A percentile compares a stretch with the other conserved stretches of the same genome.
Conservation (phyloP, 805 yeast genomes). For the Yueomyces sinensis region DNA sequence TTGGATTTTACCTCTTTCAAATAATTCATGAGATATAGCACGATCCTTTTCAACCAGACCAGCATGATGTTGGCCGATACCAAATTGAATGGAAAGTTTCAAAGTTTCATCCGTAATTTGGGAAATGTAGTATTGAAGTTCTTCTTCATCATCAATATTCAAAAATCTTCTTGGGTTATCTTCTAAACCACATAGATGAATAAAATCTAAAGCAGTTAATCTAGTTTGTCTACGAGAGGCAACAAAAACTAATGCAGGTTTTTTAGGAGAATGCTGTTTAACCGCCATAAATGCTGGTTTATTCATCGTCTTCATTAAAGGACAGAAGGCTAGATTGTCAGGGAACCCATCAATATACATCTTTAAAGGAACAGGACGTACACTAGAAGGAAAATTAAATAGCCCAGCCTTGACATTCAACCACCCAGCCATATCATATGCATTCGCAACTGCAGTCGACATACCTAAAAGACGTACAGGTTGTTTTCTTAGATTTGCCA, state of each 20-base stretch:
- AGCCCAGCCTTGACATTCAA: constrained; percentile 86
- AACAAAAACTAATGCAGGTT: constrained; percentile 91
- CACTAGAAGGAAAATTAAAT: constrained; percentile 85
- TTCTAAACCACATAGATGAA: constrained; percentile 54
- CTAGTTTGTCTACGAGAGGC: constrained; percentile 91
- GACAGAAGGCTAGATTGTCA: constrained; percentile 67
- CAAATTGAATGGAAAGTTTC: constrained; percentile 54
- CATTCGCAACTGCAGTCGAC: constrained; percentile 90
- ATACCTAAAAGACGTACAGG: constrained; percentile 81
- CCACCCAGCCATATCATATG: constrained; percentile 87
- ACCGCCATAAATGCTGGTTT: constrained; percentile 86
- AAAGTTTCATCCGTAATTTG: constrained; percentile 83
- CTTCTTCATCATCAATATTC: constrained; percentile 58
- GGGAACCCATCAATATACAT: constrained; percentile 83
- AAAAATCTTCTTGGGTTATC: constrained; percentile 52
- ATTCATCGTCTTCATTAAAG: constrained; percentile 52
- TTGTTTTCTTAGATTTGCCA: constrained; percentile 59
- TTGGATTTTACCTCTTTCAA: constrained; percentile 68
- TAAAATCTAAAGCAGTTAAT: constrained; percentile 65
- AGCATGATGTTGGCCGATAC: constrained; percentile 95
- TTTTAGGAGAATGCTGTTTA: constrained; percentile 83
- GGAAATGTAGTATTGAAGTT: constrained; percentile 67
- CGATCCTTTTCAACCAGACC: constrained; percentile 89
- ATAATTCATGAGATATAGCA: constrained; percentile 76
- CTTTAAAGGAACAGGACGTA: constrained; percentile 86